These are phyloP conservation scores for Nannochloropsis gaditana DNA, from an alignment of 108 stramenopile genomes.

Conservation along the genomic window DNA sequence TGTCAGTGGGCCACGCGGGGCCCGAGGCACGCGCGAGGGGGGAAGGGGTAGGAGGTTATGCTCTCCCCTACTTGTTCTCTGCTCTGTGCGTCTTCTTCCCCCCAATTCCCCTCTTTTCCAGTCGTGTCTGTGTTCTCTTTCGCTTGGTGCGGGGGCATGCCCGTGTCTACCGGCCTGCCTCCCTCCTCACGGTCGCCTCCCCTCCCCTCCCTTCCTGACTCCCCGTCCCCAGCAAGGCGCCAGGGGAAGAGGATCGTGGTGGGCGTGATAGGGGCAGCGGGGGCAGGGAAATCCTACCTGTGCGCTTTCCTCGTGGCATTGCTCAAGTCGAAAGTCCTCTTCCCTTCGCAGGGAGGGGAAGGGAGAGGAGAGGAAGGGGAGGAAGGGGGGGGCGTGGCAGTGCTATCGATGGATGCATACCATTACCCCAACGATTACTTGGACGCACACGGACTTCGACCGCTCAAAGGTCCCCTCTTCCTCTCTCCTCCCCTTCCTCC, in stretches of 20 bases:
- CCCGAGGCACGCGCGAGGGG: no score
- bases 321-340: neutral
- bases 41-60: no score
- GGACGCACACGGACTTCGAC: neutral
- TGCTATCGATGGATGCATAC: neutral
- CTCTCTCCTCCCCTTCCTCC: neutral
- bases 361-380: neutral
- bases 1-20: no score
- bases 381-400: neutral
- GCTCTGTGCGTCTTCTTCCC: no score
- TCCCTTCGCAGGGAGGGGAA: neutral
- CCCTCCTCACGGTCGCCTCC: no score
- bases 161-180: neutral
- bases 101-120: no score
- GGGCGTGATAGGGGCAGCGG: neutral
- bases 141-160: no score
- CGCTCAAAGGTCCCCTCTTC: neutral
- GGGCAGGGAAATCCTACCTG: neutral
- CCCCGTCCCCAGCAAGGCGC: no score
- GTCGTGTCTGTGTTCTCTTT: no score
- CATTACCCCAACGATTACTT: neutral
- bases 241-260: neutral
- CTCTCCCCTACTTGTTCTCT: no score
- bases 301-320: neutral
- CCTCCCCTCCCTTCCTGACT: no score